A percentile compares a stretch with the other conserved stretches of the same genome.
phyloP scores from a whole-genome alignment of 139 green algal genomes.

The Zygnema cylindricum region DNA sequence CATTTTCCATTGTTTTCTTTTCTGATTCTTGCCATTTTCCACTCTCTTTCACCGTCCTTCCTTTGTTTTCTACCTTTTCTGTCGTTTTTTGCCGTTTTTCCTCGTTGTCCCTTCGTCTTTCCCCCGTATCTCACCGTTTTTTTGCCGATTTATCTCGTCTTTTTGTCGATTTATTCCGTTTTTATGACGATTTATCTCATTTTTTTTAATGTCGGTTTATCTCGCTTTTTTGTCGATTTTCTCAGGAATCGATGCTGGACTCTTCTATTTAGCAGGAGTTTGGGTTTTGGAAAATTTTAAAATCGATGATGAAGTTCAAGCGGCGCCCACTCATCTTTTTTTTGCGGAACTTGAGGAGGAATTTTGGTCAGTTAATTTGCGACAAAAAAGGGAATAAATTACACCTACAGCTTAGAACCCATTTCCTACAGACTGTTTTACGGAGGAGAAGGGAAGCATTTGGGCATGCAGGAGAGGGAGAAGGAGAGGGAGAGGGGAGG shows the following conservation, averaged over 20 bases:
- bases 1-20: background rate
- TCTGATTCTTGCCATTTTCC: background rate
- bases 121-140: no score
- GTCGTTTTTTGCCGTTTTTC: no score
- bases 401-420: slow-evolving; percentile 33
- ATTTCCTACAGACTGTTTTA: slow-evolving; percentile 58
- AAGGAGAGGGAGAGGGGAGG: background rate
- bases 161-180: no score
- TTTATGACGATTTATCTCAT: no score
- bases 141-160: no score
- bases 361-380: slow-evolving; percentile 63
- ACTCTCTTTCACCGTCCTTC: background rate
- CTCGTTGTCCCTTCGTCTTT: no score
- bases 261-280: slow-evolving; percentile 17
- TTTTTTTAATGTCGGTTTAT: no score
- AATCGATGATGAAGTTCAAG: slow-evolving; percentile 78
- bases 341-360: slow-evolving; percentile 60
- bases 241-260: slow-evolving; percentile 60
- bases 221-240: background rate
- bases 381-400: slow-evolving; percentile 18
- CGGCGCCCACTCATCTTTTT: slow-evolving; percentile 77
- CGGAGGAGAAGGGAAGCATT: slow-evolving; percentile 44
- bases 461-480: slow-evolving; percentile 49
- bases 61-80: background rate
- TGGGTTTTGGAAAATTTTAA: slow-evolving; percentile 52